These are phyloP conservation scores for Alternaria viburni DNA, from an alignment of 2,329 filamentous ascomycete species.

Conservation along the genomic window DNA sequence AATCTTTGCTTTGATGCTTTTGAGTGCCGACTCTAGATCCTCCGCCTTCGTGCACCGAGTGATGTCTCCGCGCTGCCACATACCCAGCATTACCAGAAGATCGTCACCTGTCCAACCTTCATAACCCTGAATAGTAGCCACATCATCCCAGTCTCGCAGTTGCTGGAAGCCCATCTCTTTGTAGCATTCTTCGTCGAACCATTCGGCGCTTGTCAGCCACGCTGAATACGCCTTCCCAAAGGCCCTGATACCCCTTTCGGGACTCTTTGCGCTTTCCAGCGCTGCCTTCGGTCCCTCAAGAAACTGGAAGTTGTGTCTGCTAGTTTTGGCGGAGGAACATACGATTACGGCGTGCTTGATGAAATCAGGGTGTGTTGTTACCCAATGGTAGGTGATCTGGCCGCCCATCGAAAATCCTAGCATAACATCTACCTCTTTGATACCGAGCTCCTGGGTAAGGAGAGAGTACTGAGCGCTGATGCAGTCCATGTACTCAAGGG, in stretches of 20 bases:
- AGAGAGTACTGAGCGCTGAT: slow-evolving; percentile 59
- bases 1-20: slow-evolving; percentile 44
- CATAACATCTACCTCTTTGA: slow-evolving; percentile 55
- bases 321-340: slow-evolving; percentile 59
- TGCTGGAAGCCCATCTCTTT: slow-evolving; percentile 37
- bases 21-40: slow-evolving; percentile 43
- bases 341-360: slow-evolving; percentile 53
- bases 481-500: slow-evolving; percentile 58
- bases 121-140: slow-evolving; percentile 22
- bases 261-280: slow-evolving; percentile 53
- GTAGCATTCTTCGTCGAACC: slow-evolving; percentile 51
- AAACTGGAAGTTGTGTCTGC: slow-evolving; percentile 61
- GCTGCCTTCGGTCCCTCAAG: slow-evolving; percentile 61
- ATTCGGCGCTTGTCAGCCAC: slow-evolving; percentile 50
- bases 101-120: slow-evolving; percentile 46
- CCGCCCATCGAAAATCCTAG: slow-evolving; percentile 66
- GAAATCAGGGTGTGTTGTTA: slow-evolving; percentile 58
- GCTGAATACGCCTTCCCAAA: slow-evolving; percentile 50
- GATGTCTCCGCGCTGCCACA: slow-evolving; percentile 54
- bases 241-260: slow-evolving; percentile 39
- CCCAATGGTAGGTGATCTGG: slow-evolving; percentile 61
- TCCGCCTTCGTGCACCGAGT: slow-evolving; percentile 31
- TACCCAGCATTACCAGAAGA: slow-evolving; percentile 46
- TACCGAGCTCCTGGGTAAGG: slow-evolving; percentile 48
- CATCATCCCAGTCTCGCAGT: slow-evolving; percentile 37